Percentiles rank a stretch among this genome's conserved stretches.
phyloP scores from a whole-genome alignment of 176 grass and related monocot genomes.

The Zizania latifolia region DNA sequence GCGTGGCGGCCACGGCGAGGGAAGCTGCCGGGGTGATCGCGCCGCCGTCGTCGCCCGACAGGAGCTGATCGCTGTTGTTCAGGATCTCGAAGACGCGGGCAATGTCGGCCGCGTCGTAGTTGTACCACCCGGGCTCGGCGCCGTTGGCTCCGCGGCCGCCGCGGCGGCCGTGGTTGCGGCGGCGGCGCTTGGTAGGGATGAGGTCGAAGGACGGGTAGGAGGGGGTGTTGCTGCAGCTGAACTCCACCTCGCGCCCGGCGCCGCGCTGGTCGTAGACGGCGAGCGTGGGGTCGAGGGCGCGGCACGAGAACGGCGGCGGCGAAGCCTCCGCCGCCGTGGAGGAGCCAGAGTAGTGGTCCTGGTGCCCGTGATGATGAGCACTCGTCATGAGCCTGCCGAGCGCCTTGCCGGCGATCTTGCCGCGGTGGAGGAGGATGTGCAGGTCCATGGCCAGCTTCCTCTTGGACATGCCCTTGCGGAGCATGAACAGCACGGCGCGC shows the following conservation, averaged over 20 bases:
- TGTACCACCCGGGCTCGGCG: conserved; percentile 45
- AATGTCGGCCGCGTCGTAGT: conserved; percentile 69
- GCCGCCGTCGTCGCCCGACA: neutral
- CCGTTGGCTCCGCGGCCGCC: conserved; percentile 23
- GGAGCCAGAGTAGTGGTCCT: neutral
- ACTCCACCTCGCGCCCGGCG: conserved; percentile 64
- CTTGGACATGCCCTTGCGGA: conserved; percentile 68
- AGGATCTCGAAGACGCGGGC: conserved; percentile 65
- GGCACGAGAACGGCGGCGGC: conserved; percentile 14
- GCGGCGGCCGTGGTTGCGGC: conserved; percentile 20
- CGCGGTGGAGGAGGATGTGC: conserved; percentile 61
- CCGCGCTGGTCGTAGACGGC: conserved; percentile 29
- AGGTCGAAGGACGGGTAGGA: conserved; percentile 45
- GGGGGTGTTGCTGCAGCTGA: conserved; percentile 93
- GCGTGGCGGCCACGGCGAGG: conserved; percentile 24
- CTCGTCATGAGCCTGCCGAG: conserved; percentile 47
- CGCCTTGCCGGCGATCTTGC: conserved; percentile 86
- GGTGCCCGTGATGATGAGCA: conserved; percentile 33
- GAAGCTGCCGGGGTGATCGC: neutral
- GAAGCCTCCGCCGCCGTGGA: neutral
- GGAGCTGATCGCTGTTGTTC: conserved; percentile 41
- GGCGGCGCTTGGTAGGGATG: conserved; percentile 27
- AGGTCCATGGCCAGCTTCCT: conserved; percentile 77
- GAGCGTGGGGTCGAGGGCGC: conserved; percentile 35
- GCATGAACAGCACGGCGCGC: conserved; percentile 67